Base-by-base conservation (phyloP, 2,329 filamentous ascomycete species). In the Pseudopyrenochaeta lycopersici region DNA sequence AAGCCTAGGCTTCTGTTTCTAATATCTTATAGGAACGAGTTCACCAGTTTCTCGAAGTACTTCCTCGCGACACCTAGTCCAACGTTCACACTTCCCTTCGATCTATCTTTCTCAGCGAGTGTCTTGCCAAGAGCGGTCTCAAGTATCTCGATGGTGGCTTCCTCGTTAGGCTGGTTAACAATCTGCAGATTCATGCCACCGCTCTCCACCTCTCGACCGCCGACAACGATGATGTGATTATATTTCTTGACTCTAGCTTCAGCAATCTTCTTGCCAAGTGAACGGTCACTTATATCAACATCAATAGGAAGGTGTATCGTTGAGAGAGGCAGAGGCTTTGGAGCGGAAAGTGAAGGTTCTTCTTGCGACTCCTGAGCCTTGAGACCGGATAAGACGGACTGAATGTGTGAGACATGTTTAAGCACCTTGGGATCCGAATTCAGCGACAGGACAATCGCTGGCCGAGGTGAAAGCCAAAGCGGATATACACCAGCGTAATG, bases 391-490 rank as follows among this genome's bases (percentile, higher is more conserved):
- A 76, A 56, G 1, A 68, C 59, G 14, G 68, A 60, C 41, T 73
- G 66, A 18, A 77, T 76, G 35, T 78, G 74, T n/a, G 78, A 72
- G 41, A 80, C 78, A 32, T 75, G 85, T 1, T 73, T 73, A 9
- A 88, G 54, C 1, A 88, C 81, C 1, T 81, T 77, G 3, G 80
- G 76, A 4, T 81, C 82, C 43, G 87, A 82, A 65, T 90, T 92
- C 47, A 94, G 82, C 0, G 90, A 90, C 29, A 95, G 76, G 50
- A 96, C 84, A 40, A 89, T 85, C 36, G 86, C 88, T 69, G 95
- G 92, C 5, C 87, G 85, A 1, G 92, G 92, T 49, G 90, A 93
- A 9, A 96, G 81, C 92, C 92, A 96, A 72, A 96, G 94, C 3
- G 92, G 92, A 86, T 91, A 96, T 56, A 58, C 71, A 14, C 90